Conservation (phyloP, 352 stramenopile genomes). For the Globisporangium parvum region DNA sequence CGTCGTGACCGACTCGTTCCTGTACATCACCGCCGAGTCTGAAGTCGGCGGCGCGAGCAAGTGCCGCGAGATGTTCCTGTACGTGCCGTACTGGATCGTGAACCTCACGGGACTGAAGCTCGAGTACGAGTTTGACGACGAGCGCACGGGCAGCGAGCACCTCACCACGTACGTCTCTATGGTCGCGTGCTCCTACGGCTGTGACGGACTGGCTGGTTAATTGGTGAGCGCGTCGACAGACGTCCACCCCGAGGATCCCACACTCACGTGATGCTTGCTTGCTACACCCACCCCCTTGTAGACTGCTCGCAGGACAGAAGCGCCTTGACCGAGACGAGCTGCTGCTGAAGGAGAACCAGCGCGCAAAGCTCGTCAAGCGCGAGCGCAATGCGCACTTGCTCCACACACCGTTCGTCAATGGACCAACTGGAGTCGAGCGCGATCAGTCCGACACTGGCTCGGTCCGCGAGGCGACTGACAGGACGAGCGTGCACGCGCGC, state of each 20-base stretch:
- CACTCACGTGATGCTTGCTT: not conserved
- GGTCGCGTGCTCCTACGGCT: not conserved
- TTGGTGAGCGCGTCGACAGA: too few relatives aligned
- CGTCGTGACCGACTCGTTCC: conserved; percentile 56
- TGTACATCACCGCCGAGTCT: conserved; percentile 68
- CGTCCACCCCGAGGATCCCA: too few relatives aligned
- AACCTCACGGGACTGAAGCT: conserved; percentile 81
- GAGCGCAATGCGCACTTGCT: conserved; percentile 59
- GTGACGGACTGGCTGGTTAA: not conserved
- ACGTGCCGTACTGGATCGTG: conserved; percentile 86
- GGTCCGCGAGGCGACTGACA: not conserved
- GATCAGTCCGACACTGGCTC: not conserved
- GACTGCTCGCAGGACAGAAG: conserved; percentile 67
- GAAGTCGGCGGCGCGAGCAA: conserved; percentile 48
- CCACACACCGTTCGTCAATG: conserved; percentile 14
- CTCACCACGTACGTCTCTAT: conserved; percentile 36
- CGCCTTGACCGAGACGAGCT: conserved; percentile 71
- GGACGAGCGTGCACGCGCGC: not conserved
- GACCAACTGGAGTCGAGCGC: not conserved
- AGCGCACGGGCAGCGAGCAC: conserved; percentile 64
- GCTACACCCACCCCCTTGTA: conserved; percentile 10
- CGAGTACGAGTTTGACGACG: conserved; percentile 80
- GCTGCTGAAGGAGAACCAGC: conserved; percentile 61
- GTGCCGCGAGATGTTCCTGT: conserved; percentile 73
- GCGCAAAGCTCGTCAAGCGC: conserved; percentile 23